Evolutionary conservation across 2,329 filamentous ascomycete genomes (phyloP).

Genomic region (Annulohypoxylon truncatum): DNA sequence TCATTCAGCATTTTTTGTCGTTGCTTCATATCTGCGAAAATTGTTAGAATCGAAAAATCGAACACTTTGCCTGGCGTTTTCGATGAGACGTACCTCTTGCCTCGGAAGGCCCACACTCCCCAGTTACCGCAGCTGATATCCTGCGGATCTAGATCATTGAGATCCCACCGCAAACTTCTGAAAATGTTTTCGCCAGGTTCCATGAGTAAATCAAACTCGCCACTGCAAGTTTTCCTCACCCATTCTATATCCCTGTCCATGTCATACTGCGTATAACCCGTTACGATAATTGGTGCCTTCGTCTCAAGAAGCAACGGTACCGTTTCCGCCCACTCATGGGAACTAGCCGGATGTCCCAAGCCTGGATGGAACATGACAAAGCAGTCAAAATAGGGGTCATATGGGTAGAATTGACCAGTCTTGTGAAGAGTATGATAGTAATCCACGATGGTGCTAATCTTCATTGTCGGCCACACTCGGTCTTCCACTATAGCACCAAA

Average conservation of each 20-base stretch:
- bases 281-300: slow-evolving; percentile 93
- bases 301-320: slow-evolving; percentile 91
- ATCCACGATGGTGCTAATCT: slow-evolving; percentile 97
- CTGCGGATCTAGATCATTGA: slow-evolving; percentile 94
- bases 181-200: slow-evolving; percentile 95
- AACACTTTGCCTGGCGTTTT: neutral
- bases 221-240: slow-evolving; percentile 84
- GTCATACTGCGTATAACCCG: slow-evolving; percentile 95
- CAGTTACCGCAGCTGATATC: slow-evolving; percentile 97
- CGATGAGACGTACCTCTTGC: slow-evolving; percentile 79
- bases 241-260: slow-evolving; percentile 93
- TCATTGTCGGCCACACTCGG: slow-evolving; percentile 86
- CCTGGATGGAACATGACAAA: slow-evolving; percentile 98
- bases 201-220: slow-evolving; percentile 92
- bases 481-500: slow-evolving; percentile 96
- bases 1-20: slow-evolving; percentile 59
- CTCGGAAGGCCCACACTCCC: slow-evolving; percentile 96
- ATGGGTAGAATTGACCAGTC: slow-evolving; percentile 89
- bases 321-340: slow-evolving; percentile 94
- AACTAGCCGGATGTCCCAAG: slow-evolving; percentile 90
- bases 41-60: slow-evolving; percentile 49
- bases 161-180: slow-evolving; percentile 93
- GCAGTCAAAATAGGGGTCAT: slow-evolving; percentile 98
- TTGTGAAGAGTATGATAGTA: slow-evolving; percentile 98
- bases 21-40: slow-evolving; percentile 69